Evolutionary conservation across 306 rosid species (phyloP).

Genomic region (Spatholobus suberectus): DNA sequence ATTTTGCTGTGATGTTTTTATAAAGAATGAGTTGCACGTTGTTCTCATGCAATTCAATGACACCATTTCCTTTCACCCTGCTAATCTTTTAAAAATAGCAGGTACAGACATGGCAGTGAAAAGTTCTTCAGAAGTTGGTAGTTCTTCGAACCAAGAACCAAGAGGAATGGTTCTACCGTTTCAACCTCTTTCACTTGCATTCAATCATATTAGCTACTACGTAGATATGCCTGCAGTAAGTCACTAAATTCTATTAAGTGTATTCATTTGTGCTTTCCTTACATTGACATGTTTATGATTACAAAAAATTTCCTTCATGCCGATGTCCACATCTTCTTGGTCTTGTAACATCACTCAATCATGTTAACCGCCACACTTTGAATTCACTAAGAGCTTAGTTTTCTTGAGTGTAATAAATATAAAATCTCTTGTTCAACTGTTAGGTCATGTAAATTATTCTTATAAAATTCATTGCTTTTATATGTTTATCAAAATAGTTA

Average conservation of each 20-base stretch:
- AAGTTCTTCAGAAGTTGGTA: conserved; percentile 13
- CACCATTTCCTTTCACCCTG: neutral
- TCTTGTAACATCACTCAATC: neutral
- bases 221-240: conserved; percentile 87
- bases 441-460: neutral
- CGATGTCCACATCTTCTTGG: neutral
- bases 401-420: neutral
- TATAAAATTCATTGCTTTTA: neutral
- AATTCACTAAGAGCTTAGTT: neutral
- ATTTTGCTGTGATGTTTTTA: neutral
- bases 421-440: neutral
- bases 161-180: conserved; percentile 77
- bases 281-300: neutral
- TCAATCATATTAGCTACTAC: conserved; percentile 72
- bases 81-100: neutral
- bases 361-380: neutral
- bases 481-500: neutral
- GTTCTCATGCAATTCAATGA: conserved; percentile 10
- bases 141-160: conserved; percentile 24
- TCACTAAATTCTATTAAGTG: conserved; percentile 10
- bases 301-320: neutral
- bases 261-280: neutral
- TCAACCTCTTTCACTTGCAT: conserved; percentile 69
- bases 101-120: conserved; percentile 39
- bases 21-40: neutral